Evolutionary conservation across 768 basidiomycete species (phyloP).

Genomic region (Termitomyces eurrhizus): DNA sequence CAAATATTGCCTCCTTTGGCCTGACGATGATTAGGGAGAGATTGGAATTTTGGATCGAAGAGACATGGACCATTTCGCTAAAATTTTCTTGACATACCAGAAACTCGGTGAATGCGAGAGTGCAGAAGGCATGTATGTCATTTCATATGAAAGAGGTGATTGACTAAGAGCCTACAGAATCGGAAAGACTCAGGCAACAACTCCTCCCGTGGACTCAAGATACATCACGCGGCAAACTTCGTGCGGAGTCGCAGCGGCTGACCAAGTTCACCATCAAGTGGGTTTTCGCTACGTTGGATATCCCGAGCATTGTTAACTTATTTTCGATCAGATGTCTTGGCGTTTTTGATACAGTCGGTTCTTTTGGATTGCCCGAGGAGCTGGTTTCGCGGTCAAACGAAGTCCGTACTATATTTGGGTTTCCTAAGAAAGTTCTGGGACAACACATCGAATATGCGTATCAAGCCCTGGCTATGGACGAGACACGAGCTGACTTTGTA

Average conservation of each 20-base stretch:
- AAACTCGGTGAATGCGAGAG: conserved; percentile 54
- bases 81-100: conserved; percentile 60
- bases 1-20: not conserved
- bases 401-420: conserved; percentile 56
- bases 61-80: conserved; percentile 70
- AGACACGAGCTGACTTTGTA: conserved; percentile 67
- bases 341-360: conserved; percentile 78
- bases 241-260: conserved; percentile 42
- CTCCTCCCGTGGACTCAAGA: conserved; percentile 54
- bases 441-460: conserved; percentile 62
- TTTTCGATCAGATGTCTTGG: conserved; percentile 50
- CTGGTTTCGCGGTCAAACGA: conserved; percentile 41
- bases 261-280: conserved; percentile 60
- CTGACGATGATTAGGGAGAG: conserved; percentile 41
- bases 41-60: conserved; percentile 68
- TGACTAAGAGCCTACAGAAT: conserved; percentile 1
- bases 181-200: conserved; percentile 30
- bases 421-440: conserved; percentile 55
- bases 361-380: conserved; percentile 67
- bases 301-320: not conserved
- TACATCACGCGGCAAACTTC: conserved; percentile 47
- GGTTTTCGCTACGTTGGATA: conserved; percentile 10
- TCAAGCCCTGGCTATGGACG: conserved; percentile 69
- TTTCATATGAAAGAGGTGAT: not conserved
- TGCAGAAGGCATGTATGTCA: conserved; percentile 32